Base-by-base conservation (phyloP, 83 land plant species). In the Picea mariana region DNA sequence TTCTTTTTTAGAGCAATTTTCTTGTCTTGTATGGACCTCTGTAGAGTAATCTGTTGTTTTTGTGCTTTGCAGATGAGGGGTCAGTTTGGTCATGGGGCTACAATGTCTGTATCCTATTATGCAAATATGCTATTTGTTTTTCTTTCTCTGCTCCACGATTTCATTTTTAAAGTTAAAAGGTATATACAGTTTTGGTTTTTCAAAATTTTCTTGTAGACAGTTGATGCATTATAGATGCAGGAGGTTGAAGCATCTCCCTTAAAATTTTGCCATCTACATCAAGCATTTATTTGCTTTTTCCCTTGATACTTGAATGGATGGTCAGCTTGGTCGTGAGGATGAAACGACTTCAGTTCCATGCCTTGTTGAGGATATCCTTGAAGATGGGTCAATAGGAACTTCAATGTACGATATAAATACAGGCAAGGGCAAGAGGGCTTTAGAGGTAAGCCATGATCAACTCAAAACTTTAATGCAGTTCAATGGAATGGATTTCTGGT, bases 251-350 rank as follows among this genome's bases (percentile, higher is more conserved):
- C 71, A 21, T 18, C 52, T 31, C 6, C 38, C 80, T n/a, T 82
- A 44, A 34, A 31, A 62, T 58, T 27, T 80, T 80, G 34, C 38
- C 60, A 47, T 17, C 16, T 27, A 59, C 27, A 20, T 84, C 20
- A 66, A 66, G 26, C 49, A 38, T 42, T 11, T 80, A 15, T 20
- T 40, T 63, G 13, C 55, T 69, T 68, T 61, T 62, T 78, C 77
- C 89, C 95, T 95, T 95, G 86, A 95, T 89, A 72, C 68, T 68
- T 81, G 82, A 60, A 89, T 85, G 91, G 97, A 95, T 86, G 97
- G 95, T 78, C 97, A 92, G 88, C 93, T 95, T 87, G 97, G 97
- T 83, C 64, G 72, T n/a, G 80, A 77, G 16, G 87, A 83, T 49
- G 90, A 85, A 44, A 90, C 85, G 83, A 85, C 84, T 11, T 75